Evolutionary conservation across 805 yeast species (phyloP), one percentile per base, ranked within the genome.

Genomic region (Candida tibetensis): DNA sequence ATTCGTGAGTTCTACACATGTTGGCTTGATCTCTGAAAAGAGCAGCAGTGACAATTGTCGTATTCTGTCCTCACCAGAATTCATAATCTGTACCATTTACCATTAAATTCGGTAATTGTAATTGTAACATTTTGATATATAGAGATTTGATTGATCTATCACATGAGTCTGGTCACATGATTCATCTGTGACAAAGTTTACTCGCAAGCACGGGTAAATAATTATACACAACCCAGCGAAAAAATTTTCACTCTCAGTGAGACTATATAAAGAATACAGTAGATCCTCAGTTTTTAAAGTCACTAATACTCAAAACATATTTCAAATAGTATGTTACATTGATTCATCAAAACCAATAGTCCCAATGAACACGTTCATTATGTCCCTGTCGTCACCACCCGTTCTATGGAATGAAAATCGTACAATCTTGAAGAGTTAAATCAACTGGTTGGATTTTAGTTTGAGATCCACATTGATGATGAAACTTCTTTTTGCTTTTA

Each of bases 21-120:
- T 14, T 1, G 67, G 66, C 33, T 61, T 61, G 19, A 66, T 39
- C 32, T 38, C 38, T 6, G 28, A 35, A 42, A 68, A 68, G 15
- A 68, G 47, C 36, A 34, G 45, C 56, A 44, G 52, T 15, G 65
- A 59, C 13, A 55, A 25, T 2, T 12, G 32, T 16, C 28, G 31
- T 21, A 21, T 22, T n/a, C 15, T 17, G 7, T 45, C 40, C 16
- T 21, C 25, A 10, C 9, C 25, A 7, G 9, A 7, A 10, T 21
- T 7, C 10, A 10, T 21, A 7, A 21, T 10, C 25, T 7, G 25
- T 7, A 7, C 25, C 25, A 21, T 21, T 21, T 21, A 10, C 7
- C 25, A 21, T 21, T 7, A 21, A 10, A 21, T 21, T 7, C n/a
- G n/a, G n/a, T n/a, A n/a, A n/a, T n/a, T n/a, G n/a, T n/a, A n/a